phyloP scores from a whole-genome alignment of 1,284 basidiomycete species.

The Hemileia vastatrix region DNA sequence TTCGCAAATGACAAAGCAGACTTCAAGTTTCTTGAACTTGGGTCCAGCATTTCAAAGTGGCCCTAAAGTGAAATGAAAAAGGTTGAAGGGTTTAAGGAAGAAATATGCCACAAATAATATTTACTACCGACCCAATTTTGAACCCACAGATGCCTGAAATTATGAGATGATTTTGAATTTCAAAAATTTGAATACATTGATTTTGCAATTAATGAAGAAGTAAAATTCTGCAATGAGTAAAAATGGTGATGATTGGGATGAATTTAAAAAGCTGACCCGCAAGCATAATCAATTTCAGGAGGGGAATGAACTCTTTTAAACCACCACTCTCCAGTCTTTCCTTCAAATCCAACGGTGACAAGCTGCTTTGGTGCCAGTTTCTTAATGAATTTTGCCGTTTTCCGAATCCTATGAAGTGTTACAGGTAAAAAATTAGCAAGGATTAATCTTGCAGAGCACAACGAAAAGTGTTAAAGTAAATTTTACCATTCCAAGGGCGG shows the following conservation, averaged over 20 bases:
- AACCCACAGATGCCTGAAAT: slow-evolving; percentile 22
- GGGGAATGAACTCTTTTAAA: slow-evolving; percentile 27
- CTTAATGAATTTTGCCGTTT: slow-evolving; percentile 29
- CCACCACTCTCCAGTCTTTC: slow-evolving; percentile 33
- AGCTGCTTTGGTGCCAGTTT: slow-evolving; percentile 29
- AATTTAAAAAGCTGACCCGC: slow-evolving; percentile 16
- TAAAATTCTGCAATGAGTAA: too few species aligned
- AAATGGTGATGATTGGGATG: too few species aligned
- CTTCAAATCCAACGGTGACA: slow-evolving; percentile 32
- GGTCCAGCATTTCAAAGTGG: slow-evolving; percentile 31
- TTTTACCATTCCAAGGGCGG: slow-evolving; percentile 20
- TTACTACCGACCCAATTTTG: slow-evolving; percentile 25
- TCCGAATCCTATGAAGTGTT: slow-evolving; percentile 27
- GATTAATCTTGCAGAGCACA: background rate
- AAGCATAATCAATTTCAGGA: slow-evolving; percentile 28
- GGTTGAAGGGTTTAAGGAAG: too few species aligned
- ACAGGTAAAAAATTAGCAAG: background rate
- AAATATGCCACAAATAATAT: too few species aligned
- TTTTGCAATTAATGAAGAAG: too few species aligned
- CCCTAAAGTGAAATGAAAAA: slow-evolving; percentile 10
- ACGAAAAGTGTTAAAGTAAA: background rate
- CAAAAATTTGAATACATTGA: too few species aligned
- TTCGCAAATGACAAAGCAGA: slow-evolving; percentile 25
- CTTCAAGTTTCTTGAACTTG: slow-evolving; percentile 22
- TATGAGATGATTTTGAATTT: too few species aligned